Evolutionary conservation across 192 early-diverging fungal species (phyloP), one percentile per base, ranked within the genome.

Genomic region (Phlyctochytrium arcticum): DNA sequence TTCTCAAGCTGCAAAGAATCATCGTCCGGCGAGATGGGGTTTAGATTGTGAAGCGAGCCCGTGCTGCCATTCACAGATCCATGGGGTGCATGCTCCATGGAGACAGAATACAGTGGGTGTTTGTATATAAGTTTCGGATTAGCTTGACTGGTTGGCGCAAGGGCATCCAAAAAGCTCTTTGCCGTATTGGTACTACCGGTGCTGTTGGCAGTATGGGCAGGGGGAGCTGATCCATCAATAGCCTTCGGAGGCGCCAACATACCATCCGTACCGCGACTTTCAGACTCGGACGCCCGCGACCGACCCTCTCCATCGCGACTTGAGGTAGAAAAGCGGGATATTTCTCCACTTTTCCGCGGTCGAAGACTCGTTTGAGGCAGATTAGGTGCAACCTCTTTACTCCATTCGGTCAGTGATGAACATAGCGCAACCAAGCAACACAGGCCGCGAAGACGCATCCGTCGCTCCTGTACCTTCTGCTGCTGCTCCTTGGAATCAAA

Each of bases 351-450:
- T 27, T 2, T 24, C 24, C 27, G 19, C 12, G 30, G 29, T n/a
- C 17, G 8, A 10, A 9, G 1, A 8, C 48, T 51, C n/a, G 5
- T 36, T 12, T 70, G 26, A 19, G 57, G 51, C 3, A 63, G 27
- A 31, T 47, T 29, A 5, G 78, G 75, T 9, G 57, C 68, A 15
- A 79, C 33, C 24, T 79, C 73, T 60, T 64, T 39, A 60, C 71
- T 69, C 84, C 84, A 85, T 19, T 76, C 74, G 15, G 78, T 81
- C 30, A 85, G 60, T 23, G 76, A 77, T 8, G 73, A 62, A 6
- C 80, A 74, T 19, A 85, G 37, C 8, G 80, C 79, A n/a, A 74
- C 75, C 10, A 85, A 60, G 42, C 76, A 73, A 36, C 61, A 60
- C 23, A 80, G 57, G 33, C 74, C 78, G 10, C 69, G 42, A 51